Evolutionary conservation across 2,329 filamentous ascomycete species (phyloP).

Genomic region (Cladosporium colombiae): DNA sequence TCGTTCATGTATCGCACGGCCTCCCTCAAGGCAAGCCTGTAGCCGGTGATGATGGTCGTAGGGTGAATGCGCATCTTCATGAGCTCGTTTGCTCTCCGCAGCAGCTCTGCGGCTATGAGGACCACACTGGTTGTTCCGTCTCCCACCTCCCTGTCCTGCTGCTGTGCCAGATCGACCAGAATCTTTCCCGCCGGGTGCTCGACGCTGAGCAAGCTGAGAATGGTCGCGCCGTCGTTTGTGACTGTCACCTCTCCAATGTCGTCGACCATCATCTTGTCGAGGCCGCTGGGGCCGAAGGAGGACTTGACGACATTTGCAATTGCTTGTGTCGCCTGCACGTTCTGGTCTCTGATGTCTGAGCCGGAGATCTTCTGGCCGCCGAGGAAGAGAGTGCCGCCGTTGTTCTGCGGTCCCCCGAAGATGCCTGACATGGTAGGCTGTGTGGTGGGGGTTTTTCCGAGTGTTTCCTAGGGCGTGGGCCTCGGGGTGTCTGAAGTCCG

Average conservation of each 20-base stretch:
- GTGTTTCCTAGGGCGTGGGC: not conserved
- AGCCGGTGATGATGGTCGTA: constrained; percentile 98
- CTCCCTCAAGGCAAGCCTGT: constrained; percentile 90
- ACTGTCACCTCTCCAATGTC: constrained; percentile 99
- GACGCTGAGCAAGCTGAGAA: constrained; percentile 90
- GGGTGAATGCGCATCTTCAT: constrained; percentile 99
- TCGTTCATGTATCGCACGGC: constrained; percentile 99
- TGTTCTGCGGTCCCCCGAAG: constrained; percentile 92
- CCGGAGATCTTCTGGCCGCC: constrained; percentile 97
- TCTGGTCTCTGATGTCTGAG: constrained; percentile 94
- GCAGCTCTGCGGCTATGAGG: constrained; percentile 91
- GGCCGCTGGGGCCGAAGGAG: constrained; percentile 92
- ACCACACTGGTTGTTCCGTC: constrained; percentile 98
- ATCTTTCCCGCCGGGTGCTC: constrained; percentile 99
- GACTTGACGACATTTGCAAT: constrained; percentile 99
- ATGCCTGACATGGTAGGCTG: constrained; percentile 75
- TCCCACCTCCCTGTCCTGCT: constrained; percentile 98
- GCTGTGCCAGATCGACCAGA: constrained; percentile 92
- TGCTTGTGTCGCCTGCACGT: constrained; percentile 92
- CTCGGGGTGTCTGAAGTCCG: not conserved
- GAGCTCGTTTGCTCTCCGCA: constrained; percentile 91
- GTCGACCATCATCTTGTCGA: constrained; percentile 99
- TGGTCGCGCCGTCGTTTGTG: constrained; percentile 97
- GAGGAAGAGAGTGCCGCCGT: constrained; percentile 90
- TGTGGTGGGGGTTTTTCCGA: not conserved